Conservation (phyloP, 169 alveolate species). For the Cyclospora cayetanensis region DNA sequence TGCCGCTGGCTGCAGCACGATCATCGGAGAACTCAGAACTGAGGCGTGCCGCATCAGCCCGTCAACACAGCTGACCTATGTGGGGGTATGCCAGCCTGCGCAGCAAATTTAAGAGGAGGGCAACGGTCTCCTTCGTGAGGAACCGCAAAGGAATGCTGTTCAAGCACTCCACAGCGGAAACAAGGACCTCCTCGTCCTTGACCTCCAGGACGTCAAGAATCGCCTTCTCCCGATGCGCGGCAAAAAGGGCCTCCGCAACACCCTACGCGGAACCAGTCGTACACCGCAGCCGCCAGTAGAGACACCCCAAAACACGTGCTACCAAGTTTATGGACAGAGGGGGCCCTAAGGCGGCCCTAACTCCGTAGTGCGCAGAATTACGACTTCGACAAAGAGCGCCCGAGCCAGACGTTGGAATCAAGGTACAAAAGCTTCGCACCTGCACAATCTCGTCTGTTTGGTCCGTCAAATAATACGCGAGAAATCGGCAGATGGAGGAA, state of each 20-base stretch:
- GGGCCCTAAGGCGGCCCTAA: too few relatives aligned
- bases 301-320: too few relatives aligned
- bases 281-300: neutral
- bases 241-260: neutral
- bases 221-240: neutral
- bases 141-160: slow-evolving; percentile 16
- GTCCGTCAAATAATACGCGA: neutral
- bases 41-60: too few relatives aligned
- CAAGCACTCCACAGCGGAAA: slow-evolving; percentile 17
- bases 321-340: too few relatives aligned
- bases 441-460: neutral
- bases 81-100: neutral
- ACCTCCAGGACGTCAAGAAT: slow-evolving; percentile 27
- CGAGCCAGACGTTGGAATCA: too few relatives aligned
- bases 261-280: neutral
- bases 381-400: too few relatives aligned
- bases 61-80: neutral
- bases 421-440: too few relatives aligned
- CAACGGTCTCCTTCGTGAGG: slow-evolving; percentile 7
- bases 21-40: too few relatives aligned
- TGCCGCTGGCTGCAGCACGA: too few relatives aligned
- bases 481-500: slow-evolving; percentile 2
- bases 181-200: neutral
- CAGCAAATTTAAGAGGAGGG: neutral
- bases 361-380: too few relatives aligned